Conservation (phyloP, 1,284 basidiomycete species). For the Papiliotrema laurentii region DNA sequence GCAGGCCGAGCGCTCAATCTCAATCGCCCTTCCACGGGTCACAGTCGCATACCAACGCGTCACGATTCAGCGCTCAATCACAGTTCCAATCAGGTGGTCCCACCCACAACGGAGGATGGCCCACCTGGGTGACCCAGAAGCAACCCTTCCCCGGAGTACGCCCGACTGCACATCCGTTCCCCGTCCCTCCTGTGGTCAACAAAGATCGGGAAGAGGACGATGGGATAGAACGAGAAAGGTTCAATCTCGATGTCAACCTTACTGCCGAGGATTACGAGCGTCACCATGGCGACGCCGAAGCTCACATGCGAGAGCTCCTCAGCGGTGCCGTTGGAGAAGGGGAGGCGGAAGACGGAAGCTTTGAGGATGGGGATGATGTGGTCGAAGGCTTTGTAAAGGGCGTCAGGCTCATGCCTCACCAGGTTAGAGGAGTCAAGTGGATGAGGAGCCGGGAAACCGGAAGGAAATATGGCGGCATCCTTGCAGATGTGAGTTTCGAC, state of each 20-base stretch:
- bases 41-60: not conserved
- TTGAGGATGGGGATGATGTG: conserved; percentile 57
- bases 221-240: conserved; percentile 29
- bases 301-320: conserved; percentile 53
- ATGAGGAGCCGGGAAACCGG: conserved; percentile 78
- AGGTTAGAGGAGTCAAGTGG: conserved; percentile 75
- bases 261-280: conserved; percentile 33
- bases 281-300: conserved; percentile 51
- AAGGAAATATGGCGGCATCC: conserved; percentile 76
- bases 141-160: not conserved
- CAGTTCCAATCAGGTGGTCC: not conserved
- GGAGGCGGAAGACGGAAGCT: conserved; percentile 51
- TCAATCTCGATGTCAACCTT: conserved; percentile 33
- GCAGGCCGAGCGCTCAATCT: too few species aligned
- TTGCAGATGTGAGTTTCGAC: conserved; percentile 77
- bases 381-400: conserved; percentile 69
- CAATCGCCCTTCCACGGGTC: not conserved
- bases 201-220: conserved; percentile 6
- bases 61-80: not conserved
- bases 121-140: conserved; percentile 15
- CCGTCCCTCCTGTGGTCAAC: not conserved
- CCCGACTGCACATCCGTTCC: not conserved
- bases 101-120: conserved; percentile 15
- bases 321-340: conserved; percentile 48
- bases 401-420: conserved; percentile 75